Evolutionary conservation across 2,329 filamentous ascomycete species (phyloP), one percentile per base, ranked within the genome.

Genomic region (Epichloe gansuensis): DNA sequence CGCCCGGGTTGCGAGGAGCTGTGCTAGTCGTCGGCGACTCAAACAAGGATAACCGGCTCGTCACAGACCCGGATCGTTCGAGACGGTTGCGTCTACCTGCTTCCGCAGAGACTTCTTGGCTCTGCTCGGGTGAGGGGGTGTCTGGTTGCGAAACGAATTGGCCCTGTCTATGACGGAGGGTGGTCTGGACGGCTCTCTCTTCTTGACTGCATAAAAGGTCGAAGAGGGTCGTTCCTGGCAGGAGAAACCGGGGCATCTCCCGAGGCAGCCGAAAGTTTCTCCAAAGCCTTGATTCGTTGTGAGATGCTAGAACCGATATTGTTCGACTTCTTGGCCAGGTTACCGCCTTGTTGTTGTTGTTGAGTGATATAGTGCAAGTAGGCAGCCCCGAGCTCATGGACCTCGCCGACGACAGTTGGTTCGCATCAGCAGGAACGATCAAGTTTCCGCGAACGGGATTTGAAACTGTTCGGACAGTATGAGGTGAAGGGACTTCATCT

Each of bases 231-330:
- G 66, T 37, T 73, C 72, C 65, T 59, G 50, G 48, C 52, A 2
- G 59, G 52, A 3, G 57, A 38, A 9, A 57, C 54, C 39, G 57
- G 59, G 4, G 57, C 37, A 3, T 68, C 68, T 4, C 55, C 61
- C 9, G 59, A 56, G 52, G 64, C 57, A 9, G 75, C 69, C 54
- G 83, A 77, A 58, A 93, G 77, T 67, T 89, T 91, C 64, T 95
- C 88, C 51, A 98, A 74, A 6, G 91, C 90, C 68, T 95, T 94
- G 66, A 97, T 97, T 43, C 93, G 85, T 66, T 91, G 88, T 3
- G 91, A 94, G 55, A 98, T 96, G 59, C 88, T 90, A 8, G 87
- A 90, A 7, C 89, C 91, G 25, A 97, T 80, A 61, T 88, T 93
- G 38, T 48, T 52, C 58, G 84, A 77, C 65, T 91, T 94, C 52